Evolutionary conservation across 2,329 filamentous ascomycete genomes (phyloP), one percentile per base, ranked within the genome.

Genomic region (Fusarium sp.): DNA sequence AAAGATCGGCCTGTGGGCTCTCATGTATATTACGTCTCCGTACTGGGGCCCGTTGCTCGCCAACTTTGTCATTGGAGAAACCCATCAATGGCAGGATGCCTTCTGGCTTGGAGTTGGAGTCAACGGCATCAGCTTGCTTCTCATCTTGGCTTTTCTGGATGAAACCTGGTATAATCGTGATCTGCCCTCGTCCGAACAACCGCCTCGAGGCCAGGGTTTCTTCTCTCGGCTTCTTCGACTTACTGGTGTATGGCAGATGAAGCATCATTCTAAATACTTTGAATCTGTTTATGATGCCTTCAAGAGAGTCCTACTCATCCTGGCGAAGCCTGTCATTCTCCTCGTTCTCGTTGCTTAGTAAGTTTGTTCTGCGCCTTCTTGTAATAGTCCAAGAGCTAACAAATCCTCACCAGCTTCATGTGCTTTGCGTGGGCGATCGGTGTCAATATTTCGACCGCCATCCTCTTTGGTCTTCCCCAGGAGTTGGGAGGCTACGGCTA

Each of bases 361-460:
- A 13, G 62, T 64, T 2, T 63, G 2, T 16, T 24, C 5, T 20
- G 20, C 4, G 3, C 21, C 13, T 29, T 5, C 13, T 3, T 3
- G 15, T 10, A 1, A 23, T 5, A 21, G 6, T 6, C 23, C 4
- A 21, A 44, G 31, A 39, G 11, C 63, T 68, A 12, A 68, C 37
- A 18, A 10, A 18, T 7, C 24, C 2, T 24, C 6, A 2, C 21
- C 21, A 71, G 72, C 26, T 48, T 69, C 18, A 54, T 75, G 41
- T 82, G 80, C 35, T 85, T 86, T 57, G 82, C 82, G 1, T 85
- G 83, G 83, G 83, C 82, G 2, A 82, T 87, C 23, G 86, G 85
- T 8, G 85, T 88, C 74, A 88, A 88, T 71, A 87, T 85, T 1
- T 87, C 86, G 0, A 78, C 87, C 1, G 79, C 84, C 43, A 85